Base-by-base conservation (phyloP, 2,329 filamentous ascomycete species). In the Sporothrix inflata region DNA sequence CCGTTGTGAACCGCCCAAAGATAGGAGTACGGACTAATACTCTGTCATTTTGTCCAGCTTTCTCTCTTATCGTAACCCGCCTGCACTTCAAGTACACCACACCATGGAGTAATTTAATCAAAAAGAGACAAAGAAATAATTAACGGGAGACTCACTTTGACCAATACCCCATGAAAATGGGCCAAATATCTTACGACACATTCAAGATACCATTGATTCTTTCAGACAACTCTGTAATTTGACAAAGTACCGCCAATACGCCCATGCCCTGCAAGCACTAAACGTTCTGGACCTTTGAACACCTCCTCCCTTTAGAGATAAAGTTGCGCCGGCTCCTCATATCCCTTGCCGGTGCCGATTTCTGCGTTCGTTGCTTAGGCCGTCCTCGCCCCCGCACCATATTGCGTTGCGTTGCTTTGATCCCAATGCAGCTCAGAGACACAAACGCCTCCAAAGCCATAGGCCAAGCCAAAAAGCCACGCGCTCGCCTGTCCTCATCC, bases 391-490 rank as follows among this genome's bases (percentile, higher is more conserved):
- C 53, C 60, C 60, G 60, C 60, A 65, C 60, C 45, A 65, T 65
- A 45, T 4, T 21, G 27, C n/a, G 60, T 38, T 45, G 60, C 9
- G n/a, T 61, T 60, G 30, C 27, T 38, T 61, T 38, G 16, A 21
- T n/a, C 55, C 7, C 16, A 38, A 61, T 40, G 34, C 55, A 30
- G 51, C 27, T 14, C 19, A 45, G 57, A 63, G n/a, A 63, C 60
- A 63, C 57, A 45, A 45, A 40, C 30, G 60, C 60, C 60, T 45
- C 55, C 60, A 27, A n/a, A 38, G n/a, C 60, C 60, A 63, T 45
- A 21, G 24, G 60, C 60, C 60, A 63, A 63, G 60, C 60, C 11
- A 38, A 63, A 63, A 57, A 27, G 60, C 60, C 60, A 63, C 60
- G 60, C 60, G 38, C 38, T 11, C 55, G 30, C 9, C 5, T 19